These are phyloP conservation scores for Alternaria metachromatica DNA, from an alignment of 2,329 filamentous ascomycete species.

Conservation along the genomic window DNA sequence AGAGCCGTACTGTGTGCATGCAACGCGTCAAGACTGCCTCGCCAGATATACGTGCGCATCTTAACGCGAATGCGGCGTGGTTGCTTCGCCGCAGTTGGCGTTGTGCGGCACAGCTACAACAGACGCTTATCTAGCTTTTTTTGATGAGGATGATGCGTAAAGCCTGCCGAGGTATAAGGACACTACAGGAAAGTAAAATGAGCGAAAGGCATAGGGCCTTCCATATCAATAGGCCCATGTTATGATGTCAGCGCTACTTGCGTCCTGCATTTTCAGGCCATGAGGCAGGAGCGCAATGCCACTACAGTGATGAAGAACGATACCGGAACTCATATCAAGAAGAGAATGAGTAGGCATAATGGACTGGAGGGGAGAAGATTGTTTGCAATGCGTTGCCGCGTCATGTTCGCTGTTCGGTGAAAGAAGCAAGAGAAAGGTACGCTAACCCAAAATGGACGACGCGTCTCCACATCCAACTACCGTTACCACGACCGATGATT, in stretches of 20 bases:
- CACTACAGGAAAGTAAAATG: background rate
- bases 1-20: background rate
- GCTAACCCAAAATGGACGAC: background rate
- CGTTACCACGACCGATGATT: background rate
- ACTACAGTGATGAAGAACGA: background rate
- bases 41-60: background rate
- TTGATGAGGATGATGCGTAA: background rate
- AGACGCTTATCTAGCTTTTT: background rate
- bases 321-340: background rate
- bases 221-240: background rate
- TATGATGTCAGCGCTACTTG: background rate
- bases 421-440: background rate
- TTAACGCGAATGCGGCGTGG: conserved; percentile 2
- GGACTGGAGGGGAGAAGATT: background rate
- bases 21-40: background rate
- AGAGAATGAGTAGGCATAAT: background rate
- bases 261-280: background rate
- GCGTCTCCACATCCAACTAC: background rate
- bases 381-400: background rate
- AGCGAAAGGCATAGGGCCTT: background rate
- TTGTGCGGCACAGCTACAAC: conserved; percentile 1
- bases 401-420: background rate
- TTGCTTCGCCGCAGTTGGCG: background rate
- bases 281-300: background rate
- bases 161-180: background rate